Conservation (phyloP, 2,329 filamentous ascomycete species). For the Pseudocercospora cruenta region DNA sequence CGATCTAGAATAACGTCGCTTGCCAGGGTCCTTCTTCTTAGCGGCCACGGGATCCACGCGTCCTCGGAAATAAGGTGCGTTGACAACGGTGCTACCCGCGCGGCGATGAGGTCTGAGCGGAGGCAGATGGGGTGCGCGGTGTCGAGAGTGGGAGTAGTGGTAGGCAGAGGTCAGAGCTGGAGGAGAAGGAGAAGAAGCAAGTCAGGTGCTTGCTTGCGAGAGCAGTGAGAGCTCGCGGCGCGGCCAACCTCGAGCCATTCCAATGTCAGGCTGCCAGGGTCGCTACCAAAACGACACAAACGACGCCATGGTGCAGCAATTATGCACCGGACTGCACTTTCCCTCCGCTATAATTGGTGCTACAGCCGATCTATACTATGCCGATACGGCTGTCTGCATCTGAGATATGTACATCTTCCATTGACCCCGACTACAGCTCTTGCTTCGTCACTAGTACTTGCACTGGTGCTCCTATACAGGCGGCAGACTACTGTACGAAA, state of each 20-base stretch:
- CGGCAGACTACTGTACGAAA: background rate
- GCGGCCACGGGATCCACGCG: constrained; percentile 2
- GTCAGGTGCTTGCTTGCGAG: background rate
- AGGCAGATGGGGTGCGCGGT: background rate
- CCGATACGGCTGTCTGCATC: background rate
- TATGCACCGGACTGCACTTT: constrained; percentile 1
- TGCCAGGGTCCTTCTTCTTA: background rate
- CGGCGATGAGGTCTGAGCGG: background rate
- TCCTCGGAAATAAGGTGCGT: constrained; percentile 5
- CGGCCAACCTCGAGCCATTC: background rate
- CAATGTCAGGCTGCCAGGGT: background rate
- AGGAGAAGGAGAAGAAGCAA: background rate
- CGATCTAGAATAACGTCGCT: constrained; percentile 5
- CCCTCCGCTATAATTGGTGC: background rate
- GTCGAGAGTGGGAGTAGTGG: background rate
- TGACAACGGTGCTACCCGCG: background rate
- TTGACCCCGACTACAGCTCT: background rate
- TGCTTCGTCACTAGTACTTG: background rate
- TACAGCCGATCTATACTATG: background rate
- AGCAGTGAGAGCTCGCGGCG: too few species aligned
- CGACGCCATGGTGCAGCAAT: background rate
- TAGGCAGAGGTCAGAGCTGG: background rate
- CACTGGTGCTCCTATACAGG: background rate
- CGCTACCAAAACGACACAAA: background rate
- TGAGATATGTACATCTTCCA: background rate